Evolutionary conservation across 805 yeast species (phyloP).

Genomic region (Middelhovenomyces tepae): DNA sequence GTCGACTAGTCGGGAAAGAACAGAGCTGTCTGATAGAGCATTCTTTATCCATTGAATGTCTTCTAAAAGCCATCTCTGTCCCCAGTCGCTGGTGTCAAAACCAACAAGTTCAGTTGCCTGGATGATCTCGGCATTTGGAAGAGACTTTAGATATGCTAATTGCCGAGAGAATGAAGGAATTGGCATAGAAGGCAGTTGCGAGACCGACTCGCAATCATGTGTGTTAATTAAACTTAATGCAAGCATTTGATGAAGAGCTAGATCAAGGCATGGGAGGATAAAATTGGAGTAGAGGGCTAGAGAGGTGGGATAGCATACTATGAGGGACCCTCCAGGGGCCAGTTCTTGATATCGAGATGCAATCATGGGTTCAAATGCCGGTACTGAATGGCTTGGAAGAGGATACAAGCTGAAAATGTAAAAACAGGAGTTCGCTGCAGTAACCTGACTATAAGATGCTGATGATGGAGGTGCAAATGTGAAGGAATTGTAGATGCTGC

Average conservation of each 20-base stretch:
- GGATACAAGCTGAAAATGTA: conserved; percentile 15
- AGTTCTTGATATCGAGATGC: conserved; percentile 16
- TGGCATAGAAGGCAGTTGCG: conserved; percentile 14
- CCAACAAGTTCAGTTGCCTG: conserved; percentile 5
- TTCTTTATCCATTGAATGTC: conserved; percentile 17
- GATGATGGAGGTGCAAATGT: conserved; percentile 13
- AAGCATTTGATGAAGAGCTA: conserved; percentile 18
- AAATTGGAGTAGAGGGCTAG: conserved; percentile 13
- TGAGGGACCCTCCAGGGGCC: conserved; percentile 17
- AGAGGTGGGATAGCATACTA: conserved; percentile 18
- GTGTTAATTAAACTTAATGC: conserved; percentile 20
- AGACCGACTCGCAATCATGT: conserved; percentile 17
- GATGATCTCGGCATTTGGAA: conserved; percentile 12
- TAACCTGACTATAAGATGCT: too few relatives aligned
- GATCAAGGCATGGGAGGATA: conserved; percentile 18
- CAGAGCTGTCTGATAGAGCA: conserved; percentile 8
- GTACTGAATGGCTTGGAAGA: conserved; percentile 19
- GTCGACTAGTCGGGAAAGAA: conserved; percentile 8
- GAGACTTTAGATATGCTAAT: conserved; percentile 2
- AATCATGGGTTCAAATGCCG: conserved; percentile 13
- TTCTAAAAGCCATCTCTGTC: conserved; percentile 16
- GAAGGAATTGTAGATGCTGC: too few relatives aligned
- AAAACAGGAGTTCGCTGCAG: conserved; percentile 14
- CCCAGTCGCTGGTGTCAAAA: conserved; percentile 15
- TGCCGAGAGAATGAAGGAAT: conserved; percentile 14